Evolutionary conservation across 495 filamentous ascomycete species (phyloP).

Genomic region (Aspergillus taichungensis): DNA sequence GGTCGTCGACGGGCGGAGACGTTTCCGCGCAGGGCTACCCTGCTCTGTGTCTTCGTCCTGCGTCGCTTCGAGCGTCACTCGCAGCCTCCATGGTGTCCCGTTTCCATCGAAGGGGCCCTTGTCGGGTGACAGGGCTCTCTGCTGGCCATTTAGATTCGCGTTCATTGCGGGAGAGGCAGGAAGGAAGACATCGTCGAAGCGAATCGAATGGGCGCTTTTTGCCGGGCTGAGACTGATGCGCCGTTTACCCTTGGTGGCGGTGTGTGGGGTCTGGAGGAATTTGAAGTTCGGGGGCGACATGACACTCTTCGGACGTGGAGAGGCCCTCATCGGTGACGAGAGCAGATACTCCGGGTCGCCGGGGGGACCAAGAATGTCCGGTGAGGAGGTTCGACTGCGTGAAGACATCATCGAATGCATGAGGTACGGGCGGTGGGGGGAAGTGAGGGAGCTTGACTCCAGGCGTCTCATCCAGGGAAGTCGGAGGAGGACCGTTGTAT

Average conservation of each 20-base stretch:
- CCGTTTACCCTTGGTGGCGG: constrained; percentile 18
- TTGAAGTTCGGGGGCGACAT: constrained; percentile 30
- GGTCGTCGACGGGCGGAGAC: constrained; percentile 28
- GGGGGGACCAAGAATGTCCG: constrained; percentile 38
- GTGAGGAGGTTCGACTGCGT: constrained; percentile 36
- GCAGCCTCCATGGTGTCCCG: constrained; percentile 49
- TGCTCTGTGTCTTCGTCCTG: constrained; percentile 35
- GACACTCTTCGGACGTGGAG: constrained; percentile 35
- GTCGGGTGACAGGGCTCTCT: constrained; percentile 28
- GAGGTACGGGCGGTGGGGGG: constrained; percentile 5
- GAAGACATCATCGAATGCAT: constrained; percentile 19
- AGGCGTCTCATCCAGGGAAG: not conserved
- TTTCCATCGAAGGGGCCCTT: constrained; percentile 28
- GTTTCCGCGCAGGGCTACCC: constrained; percentile 27
- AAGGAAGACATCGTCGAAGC: constrained; percentile 38
- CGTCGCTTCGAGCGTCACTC: constrained; percentile 50
- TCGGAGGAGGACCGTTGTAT: too few relatives aligned
- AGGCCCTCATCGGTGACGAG: constrained; percentile 36
- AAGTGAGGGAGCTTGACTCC: constrained; percentile 1
- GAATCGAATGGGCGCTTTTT: constrained; percentile 35
- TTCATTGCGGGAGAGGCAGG: constrained; percentile 31
- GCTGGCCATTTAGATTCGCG: constrained; percentile 19
- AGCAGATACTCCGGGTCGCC: constrained; percentile 39
- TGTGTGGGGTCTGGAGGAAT: constrained; percentile 24
- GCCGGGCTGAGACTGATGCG: constrained; percentile 31